These are phyloP conservation scores for Hyaloscypha finlandica DNA, from an alignment of 495 filamentous ascomycete genomes.

Conservation along the genomic window DNA sequence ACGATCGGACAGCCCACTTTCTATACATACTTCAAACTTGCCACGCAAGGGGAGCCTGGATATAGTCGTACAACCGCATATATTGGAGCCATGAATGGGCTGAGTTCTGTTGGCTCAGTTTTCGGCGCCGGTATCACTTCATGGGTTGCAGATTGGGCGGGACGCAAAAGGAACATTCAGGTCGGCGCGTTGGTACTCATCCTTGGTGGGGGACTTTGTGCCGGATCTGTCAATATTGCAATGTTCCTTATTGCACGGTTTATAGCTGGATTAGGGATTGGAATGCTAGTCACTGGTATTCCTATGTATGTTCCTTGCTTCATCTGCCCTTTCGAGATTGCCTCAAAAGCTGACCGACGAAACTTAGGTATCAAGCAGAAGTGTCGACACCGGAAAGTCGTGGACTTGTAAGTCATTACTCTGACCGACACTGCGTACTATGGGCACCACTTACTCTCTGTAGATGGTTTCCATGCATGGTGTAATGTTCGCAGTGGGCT, in stretches of 20 bases:
- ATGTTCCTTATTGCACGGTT: conserved; percentile 54
- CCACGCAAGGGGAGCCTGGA: conserved; percentile 40
- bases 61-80: conserved; percentile 48
- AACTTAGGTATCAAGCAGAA: conserved; percentile 39
- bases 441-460: conserved; percentile 33
- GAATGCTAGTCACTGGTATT: conserved; percentile 46
- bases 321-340: not conserved
- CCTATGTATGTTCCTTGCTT: conserved; percentile 45
- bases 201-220: conserved; percentile 47
- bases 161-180: conserved; percentile 47
- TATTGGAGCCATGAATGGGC: conserved; percentile 51
- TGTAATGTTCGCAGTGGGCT: conserved; percentile 15
- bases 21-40: conserved; percentile 49
- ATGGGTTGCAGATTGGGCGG: conserved; percentile 47
- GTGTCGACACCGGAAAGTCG: conserved; percentile 38
- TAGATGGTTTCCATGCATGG: conserved; percentile 19
- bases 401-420: conserved; percentile 10
- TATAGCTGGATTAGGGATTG: conserved; percentile 49
- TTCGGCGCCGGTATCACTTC: conserved; percentile 46
- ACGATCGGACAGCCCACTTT: conserved; percentile 54
- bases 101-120: conserved; percentile 48
- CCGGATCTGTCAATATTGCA: conserved; percentile 43
- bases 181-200: conserved; percentile 45
- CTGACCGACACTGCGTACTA: too few species aligned
- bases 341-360: not conserved